phyloP scores from a whole-genome alignment of 179 eudicot species.

The Spergularia azorica region DNA sequence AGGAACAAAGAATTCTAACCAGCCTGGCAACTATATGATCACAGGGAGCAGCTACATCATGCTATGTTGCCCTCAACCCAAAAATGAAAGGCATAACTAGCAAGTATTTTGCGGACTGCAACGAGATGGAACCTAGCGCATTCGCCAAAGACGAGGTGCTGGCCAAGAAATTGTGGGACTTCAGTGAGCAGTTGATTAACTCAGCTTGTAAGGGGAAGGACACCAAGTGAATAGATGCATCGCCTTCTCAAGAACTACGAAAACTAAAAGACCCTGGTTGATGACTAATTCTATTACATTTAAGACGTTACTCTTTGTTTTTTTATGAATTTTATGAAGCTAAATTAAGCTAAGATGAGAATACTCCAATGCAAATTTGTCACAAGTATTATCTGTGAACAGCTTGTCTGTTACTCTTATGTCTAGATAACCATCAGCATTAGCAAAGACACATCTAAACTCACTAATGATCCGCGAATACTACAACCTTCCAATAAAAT shows the following conservation, averaged over 20 bases:
- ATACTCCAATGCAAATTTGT: too few relatives aligned
- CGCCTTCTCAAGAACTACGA: not conserved
- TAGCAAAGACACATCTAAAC: too few relatives aligned
- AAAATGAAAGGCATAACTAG: slow-evolving; percentile 57
- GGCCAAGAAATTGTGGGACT: slow-evolving; percentile 75
- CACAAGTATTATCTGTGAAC: too few relatives aligned
- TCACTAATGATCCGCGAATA: too few relatives aligned
- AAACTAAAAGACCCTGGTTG: not conserved
- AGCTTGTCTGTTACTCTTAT: too few relatives aligned
- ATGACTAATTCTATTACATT: not conserved
- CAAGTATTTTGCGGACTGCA: slow-evolving; percentile 73
- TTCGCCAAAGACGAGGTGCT: slow-evolving; percentile 55
- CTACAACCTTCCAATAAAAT: too few relatives aligned
- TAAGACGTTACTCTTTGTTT: not conserved
- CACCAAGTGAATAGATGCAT: not conserved
- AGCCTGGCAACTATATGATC: not conserved
- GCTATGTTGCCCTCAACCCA: slow-evolving; percentile 76
- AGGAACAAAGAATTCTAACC: not conserved
- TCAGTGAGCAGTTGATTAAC: slow-evolving; percentile 57
- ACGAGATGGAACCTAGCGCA: slow-evolving; percentile 47
- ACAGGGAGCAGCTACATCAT: slow-evolving; percentile 89
- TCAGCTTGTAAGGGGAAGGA: slow-evolving; percentile 26
- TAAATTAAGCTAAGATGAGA: too few relatives aligned
- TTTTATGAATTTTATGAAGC: not conserved
- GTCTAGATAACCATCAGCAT: too few relatives aligned